These are phyloP conservation scores for Arthrobotrys conoides DNA, from an alignment of 2,329 filamentous ascomycete genomes.

Conservation along the genomic window DNA sequence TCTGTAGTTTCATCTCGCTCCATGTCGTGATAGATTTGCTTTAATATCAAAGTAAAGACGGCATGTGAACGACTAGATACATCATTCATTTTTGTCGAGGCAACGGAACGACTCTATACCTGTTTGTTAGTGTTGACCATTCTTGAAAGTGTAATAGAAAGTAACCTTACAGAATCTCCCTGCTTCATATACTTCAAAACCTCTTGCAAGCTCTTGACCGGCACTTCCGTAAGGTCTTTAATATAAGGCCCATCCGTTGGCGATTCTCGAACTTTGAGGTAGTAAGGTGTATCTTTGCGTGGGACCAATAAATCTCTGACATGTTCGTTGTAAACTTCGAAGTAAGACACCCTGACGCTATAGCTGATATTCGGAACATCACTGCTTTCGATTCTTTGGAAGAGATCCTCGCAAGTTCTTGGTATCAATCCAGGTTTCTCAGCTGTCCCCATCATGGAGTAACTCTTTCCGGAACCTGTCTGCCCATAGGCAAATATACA, in stretches of 20 bases:
- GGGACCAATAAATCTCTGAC: constrained; percentile 92
- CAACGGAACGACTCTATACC: constrained; percentile 80
- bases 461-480: constrained; percentile 97
- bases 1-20: constrained; percentile 98
- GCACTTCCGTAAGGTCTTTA: constrained; percentile 93
- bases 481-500: constrained; percentile 99
- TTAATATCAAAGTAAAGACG: constrained; percentile 97
- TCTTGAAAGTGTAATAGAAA: neutral
- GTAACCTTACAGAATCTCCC: constrained; percentile 75
- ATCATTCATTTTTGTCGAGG: constrained; percentile 99
- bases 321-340: constrained; percentile 99
- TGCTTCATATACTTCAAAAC: constrained; percentile 91
- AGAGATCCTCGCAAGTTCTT: constrained; percentile 93
- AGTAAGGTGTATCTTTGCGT: constrained; percentile 83
- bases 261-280: constrained; percentile 96
- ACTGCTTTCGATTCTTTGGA: constrained; percentile 88
- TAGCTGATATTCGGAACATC: constrained; percentile 94
- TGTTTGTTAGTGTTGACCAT: constrained; percentile 49
- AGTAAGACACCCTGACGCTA: constrained; percentile 97
- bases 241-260: constrained; percentile 96
- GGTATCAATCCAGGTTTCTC: constrained; percentile 93
- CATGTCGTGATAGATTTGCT: constrained; percentile 97
- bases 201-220: constrained; percentile 87
- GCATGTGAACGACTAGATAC: constrained; percentile 96
- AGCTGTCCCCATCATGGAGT: constrained; percentile 94